These are phyloP conservation scores for Apiotrichum akiyoshidainum DNA, from an alignment of 1,284 basidiomycete species.

Conservation along the genomic window DNA sequence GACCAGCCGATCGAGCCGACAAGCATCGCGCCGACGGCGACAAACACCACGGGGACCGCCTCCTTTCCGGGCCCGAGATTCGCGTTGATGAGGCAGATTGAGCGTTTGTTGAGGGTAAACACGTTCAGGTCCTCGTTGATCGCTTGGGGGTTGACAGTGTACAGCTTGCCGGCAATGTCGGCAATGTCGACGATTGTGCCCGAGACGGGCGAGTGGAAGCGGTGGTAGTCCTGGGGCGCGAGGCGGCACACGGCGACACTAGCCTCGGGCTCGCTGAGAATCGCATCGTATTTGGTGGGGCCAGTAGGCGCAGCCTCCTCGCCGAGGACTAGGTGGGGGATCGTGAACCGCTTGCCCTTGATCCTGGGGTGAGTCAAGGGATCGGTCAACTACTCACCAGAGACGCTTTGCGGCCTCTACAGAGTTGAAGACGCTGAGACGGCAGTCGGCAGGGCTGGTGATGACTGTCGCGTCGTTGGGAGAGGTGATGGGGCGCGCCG, in stretches of 20 bases:
- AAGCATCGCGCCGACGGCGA: constrained; percentile 55
- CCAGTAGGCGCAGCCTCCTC: constrained; percentile 41
- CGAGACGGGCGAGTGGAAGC: constrained; percentile 75
- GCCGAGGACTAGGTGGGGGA: constrained; percentile 61
- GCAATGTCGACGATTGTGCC: constrained; percentile 57
- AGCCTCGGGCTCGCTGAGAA: constrained; percentile 16
- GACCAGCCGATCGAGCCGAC: constrained; percentile 55
- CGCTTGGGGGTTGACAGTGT: constrained; percentile 63
- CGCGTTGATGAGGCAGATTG: constrained; percentile 39
- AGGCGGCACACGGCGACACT: constrained; percentile 54
- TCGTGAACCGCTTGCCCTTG: constrained; percentile 69
- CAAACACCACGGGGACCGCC: constrained; percentile 40
- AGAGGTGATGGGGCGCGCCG: constrained; percentile 64
- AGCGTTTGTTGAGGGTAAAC: constrained; percentile 23
- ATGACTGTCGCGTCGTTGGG: constrained; percentile 58
- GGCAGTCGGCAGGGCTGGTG: constrained; percentile 69
- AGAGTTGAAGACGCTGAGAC: constrained; percentile 65
- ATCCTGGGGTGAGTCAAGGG: constrained; percentile 55
- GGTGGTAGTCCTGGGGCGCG: constrained; percentile 78
- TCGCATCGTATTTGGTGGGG: constrained; percentile 52
- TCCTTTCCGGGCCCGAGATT: constrained; percentile 43
- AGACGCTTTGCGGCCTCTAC: constrained; percentile 63
- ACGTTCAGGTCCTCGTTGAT: constrained; percentile 59
- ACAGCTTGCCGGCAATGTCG: constrained; percentile 49
- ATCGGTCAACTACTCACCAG: constrained; percentile 54